Evolutionary conservation across 2,329 filamentous ascomycete species (phyloP).

Genomic region (Lecanicillium sp.): DNA sequence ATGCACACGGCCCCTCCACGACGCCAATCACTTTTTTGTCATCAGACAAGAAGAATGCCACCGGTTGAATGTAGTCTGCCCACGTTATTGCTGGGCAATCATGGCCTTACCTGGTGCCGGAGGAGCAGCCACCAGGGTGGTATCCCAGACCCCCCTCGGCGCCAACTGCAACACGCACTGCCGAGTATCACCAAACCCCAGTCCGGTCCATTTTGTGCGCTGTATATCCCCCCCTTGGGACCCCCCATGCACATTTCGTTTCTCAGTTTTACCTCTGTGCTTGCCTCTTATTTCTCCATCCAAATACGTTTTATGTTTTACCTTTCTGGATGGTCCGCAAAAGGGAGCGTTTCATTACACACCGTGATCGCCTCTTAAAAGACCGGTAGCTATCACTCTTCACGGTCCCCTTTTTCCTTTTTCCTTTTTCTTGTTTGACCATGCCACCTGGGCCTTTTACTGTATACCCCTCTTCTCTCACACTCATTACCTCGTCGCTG

Average conservation of each 20-base stretch:
- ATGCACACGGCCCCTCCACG: constrained; percentile 9
- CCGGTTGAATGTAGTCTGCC: neutral
- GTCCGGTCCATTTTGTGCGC: constrained; percentile 2
- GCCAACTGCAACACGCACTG: constrained; percentile 6
- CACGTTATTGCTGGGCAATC: neutral
- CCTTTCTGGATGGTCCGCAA: constrained; percentile 26
- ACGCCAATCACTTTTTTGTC: constrained; percentile 8
- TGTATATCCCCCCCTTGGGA: constrained; percentile 9
- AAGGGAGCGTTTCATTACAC: constrained; percentile 39
- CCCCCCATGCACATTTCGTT: too few species aligned
- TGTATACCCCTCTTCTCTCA: constrained; percentile 22
- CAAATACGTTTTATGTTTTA: neutral
- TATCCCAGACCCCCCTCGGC: constrained; percentile 3
- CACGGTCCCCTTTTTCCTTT: constrained; percentile 23
- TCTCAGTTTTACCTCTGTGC: neutral
- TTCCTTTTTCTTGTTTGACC: too few species aligned
- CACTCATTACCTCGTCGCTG: constrained; percentile 23
- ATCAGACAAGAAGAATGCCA: neutral
- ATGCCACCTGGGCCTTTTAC: constrained; percentile 32
- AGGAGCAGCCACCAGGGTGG: neutral
- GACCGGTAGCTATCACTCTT: constrained; percentile 19
- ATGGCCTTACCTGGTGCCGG: neutral
- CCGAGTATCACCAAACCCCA: constrained; percentile 11
- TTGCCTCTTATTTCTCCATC: neutral
- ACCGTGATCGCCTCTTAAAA: constrained; percentile 28